Evolutionary conservation across 805 yeast species (phyloP), one percentile per base, ranked within the genome.

Genomic region (Peterozyma xylosa): DNA sequence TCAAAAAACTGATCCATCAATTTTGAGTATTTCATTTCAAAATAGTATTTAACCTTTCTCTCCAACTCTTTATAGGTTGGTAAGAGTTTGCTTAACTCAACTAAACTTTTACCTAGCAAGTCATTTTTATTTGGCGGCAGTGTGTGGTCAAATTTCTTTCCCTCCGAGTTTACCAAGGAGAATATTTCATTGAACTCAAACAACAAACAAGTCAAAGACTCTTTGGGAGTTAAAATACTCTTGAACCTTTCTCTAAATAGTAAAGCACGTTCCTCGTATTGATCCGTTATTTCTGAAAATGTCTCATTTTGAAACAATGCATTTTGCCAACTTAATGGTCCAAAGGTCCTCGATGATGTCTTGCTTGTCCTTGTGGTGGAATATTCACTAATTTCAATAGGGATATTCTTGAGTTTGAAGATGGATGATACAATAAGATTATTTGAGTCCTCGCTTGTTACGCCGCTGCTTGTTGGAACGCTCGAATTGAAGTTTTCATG

Each of bases 311-410:
- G 43, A 13, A 29, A 38, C 10, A n/a, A 15, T 33, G 38, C 11
- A 30, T 40, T 41, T 38, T 45, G 47, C 47, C 47, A 45, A 7
- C 42, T 30, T 21, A 40, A 30, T 11, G 44, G 42, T 1, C 39
- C 47, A 34, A 34, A 45, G 13, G 43, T 45, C 29, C 37, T 41
- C 3, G 30, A n/a, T 4, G 37, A 16, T 3, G 16, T 32, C 4
- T 13, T 13, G 9, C 35, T 30, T 16, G 14, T 34, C 18, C 16
- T 9, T 7, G 42, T 45, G 9, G 39, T 13, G 7, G 42, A 10
- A 11, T 37, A 45, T 16, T 37, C 33, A 7, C 33, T 33, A 11
- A 45, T n/a, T 5, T 45, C 39, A 17, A 45, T 11, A 11, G 30
- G 33, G 13, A 37, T 36, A 11, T 27, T 33, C 21, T 41, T 40